phyloP scores from a whole-genome alignment of 257 asterid genomes.

The Solanum megistacrolobum region DNA sequence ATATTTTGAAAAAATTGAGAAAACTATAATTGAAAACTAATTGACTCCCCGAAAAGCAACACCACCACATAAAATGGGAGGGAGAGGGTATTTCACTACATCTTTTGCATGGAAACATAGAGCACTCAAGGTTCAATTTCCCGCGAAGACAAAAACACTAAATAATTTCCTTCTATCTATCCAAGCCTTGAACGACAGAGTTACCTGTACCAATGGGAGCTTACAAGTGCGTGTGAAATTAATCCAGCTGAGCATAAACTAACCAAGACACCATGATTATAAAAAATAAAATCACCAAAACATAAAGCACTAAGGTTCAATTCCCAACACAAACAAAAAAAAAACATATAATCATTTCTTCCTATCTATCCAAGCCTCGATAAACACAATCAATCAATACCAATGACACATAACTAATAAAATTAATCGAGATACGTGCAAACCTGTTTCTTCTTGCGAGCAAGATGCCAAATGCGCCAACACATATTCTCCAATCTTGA shows the following conservation, averaged over 20 bases:
- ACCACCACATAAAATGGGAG: background rate
- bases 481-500: slow-evolving; percentile 84
- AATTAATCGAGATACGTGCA: background rate
- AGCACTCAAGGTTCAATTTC: background rate
- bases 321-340: background rate
- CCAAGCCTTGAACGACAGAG: background rate
- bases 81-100: background rate
- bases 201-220: background rate
- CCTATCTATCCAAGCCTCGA: background rate
- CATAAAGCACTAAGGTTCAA: background rate
- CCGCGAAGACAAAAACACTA: background rate
- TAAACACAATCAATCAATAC: background rate
- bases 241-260: background rate
- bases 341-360: background rate
- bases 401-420: background rate
- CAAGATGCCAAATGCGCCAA: slow-evolving; percentile 90
- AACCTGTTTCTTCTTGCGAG: slow-evolving; percentile 80
- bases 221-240: background rate
- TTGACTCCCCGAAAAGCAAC: background rate
- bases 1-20: background rate
- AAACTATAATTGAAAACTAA: background rate
- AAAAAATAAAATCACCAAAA: background rate
- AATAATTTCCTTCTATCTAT: background rate
- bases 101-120: background rate
- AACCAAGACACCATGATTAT: background rate